Evolutionary conservation across 805 yeast genomes (phyloP), one percentile per base, ranked within the genome.

Genomic region (Kuraishia hungarica): DNA sequence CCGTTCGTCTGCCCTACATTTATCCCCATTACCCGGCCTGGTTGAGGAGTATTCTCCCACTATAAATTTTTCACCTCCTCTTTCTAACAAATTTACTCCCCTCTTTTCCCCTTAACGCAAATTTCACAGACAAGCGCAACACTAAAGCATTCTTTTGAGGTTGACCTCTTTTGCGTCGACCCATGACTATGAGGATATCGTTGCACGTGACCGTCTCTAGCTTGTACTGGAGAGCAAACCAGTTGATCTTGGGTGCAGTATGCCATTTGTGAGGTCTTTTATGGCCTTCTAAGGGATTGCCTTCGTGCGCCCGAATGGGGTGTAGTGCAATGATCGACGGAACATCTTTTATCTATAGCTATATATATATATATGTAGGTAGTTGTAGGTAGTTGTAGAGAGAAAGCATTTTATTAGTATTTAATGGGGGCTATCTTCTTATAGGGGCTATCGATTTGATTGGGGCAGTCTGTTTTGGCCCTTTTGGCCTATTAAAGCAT

Each of bases 301-400:
- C 55, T 48, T 53, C 39, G 55, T 53, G 55, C 39, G 51, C 51
- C 51, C 55, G 55, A 47, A 53, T 53, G 55, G 55, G 55, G 55
- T 47, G 26, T 26, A 48, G 51, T 53, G 55, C 55, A 53, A 53
- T 35, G 55, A 53, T 53, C 51, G 46, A 26, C 39, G 24, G 39
- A 19, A 53, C 55, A 53, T 49, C 13, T 6, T 26, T 26, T 26
- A 26, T 26, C 5, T 5, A 26, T 26, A 26, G 29, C 5, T 49
- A 23, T 21, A 6, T 43, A 20, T 43, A 17, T 6, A 4, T 21
- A 47, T 21, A 23, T 8, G 13, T 47, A 3, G 50, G 11, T 35
- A 26, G 5, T 26, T 10, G 29, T 26, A 26, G 29, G n/a, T n/a
- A 26, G 29, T 5, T 26, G 5, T 26, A 26, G 29, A 6, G 29